Evolutionary conservation across 352 stramenopile genomes (phyloP).

Genomic region (Globisporangium barbulae): DNA sequence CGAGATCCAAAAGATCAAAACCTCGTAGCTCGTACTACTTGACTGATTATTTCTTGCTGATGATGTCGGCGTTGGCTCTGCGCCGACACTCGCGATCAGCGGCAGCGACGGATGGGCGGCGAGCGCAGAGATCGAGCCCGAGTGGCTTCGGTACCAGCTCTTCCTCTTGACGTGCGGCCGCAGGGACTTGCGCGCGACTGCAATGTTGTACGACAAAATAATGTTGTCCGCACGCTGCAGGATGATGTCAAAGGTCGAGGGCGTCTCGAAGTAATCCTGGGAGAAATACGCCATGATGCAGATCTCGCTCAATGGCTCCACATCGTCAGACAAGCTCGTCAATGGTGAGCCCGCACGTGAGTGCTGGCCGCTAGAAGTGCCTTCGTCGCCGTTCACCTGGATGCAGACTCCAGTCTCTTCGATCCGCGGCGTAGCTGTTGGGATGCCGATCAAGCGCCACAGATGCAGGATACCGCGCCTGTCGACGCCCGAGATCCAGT

Average conservation of each 20-base stretch:
- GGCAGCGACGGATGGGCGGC: slow-evolving; percentile 73
- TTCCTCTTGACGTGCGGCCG: slow-evolving; percentile 65
- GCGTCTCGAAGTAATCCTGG: slow-evolving; percentile 64
- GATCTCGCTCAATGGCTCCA: slow-evolving; percentile 46
- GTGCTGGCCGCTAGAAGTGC: neutral
- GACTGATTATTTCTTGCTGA: slow-evolving; percentile 13
- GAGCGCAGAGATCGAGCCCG: slow-evolving; percentile 65
- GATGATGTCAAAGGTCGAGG: slow-evolving; percentile 73
- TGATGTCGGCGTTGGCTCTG: slow-evolving; percentile 2
- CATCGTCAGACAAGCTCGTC: neutral
- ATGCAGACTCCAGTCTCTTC: slow-evolving; percentile 64
- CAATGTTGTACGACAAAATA: slow-evolving; percentile 69
- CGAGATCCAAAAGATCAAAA: slow-evolving; percentile 83
- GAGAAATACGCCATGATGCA: slow-evolving; percentile 83
- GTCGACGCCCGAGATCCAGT: slow-evolving; percentile 80
- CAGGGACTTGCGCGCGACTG: slow-evolving; percentile 30
- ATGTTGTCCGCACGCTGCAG: slow-evolving; percentile 74
- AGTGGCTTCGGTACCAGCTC: slow-evolving; percentile 74
- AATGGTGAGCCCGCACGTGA: neutral
- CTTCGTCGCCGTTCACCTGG: slow-evolving; percentile 68
- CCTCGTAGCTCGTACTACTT: slow-evolving; percentile 36
- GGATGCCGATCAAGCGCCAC: slow-evolving; percentile 54
- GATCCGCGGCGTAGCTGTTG: slow-evolving; percentile 25
- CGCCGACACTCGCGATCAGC: slow-evolving; percentile 65
- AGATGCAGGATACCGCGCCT: slow-evolving; percentile 57